These are phyloP conservation scores for Monosporozyma yasuniensis DNA, from an alignment of 805 yeast genomes.

Conservation along the genomic window DNA sequence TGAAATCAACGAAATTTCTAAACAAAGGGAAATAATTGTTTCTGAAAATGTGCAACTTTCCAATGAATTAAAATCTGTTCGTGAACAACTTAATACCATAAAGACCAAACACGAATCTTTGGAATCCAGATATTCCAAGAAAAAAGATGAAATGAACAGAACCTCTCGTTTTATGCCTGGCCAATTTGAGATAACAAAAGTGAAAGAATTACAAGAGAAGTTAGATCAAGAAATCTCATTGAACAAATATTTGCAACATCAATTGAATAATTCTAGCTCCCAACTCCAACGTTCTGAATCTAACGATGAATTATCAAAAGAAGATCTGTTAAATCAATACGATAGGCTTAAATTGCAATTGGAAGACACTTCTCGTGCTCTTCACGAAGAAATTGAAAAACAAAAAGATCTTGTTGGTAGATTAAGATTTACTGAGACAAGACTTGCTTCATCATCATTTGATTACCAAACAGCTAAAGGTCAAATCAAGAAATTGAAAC, in stretches of 20 bases:
- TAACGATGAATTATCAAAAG: constrained; percentile 9
- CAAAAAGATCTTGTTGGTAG: constrained; percentile 46
- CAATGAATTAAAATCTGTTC: constrained; percentile 22
- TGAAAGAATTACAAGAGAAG: constrained; percentile 32
- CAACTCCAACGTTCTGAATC: background rate
- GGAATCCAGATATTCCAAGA: constrained; percentile 14
- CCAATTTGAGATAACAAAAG: constrained; percentile 23
- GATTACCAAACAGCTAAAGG: constrained; percentile 44
- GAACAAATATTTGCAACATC: constrained; percentile 24
- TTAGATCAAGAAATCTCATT: constrained; percentile 26
- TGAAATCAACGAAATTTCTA: constrained; percentile 21
- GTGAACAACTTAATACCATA: constrained; percentile 19
- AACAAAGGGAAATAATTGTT: constrained; percentile 27
- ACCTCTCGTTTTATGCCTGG: background rate
- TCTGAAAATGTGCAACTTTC: constrained; percentile 23
- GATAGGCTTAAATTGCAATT: constrained; percentile 42
- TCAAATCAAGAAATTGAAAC: constrained; percentile 33
- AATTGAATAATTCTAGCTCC: constrained; percentile 5
- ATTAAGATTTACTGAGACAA: constrained; percentile 48
- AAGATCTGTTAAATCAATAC: constrained; percentile 20
- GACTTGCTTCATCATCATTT: constrained; percentile 56
- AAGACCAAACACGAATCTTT: constrained; percentile 23
- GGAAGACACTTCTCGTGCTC: constrained; percentile 41
- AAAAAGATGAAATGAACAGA: constrained; percentile 20
- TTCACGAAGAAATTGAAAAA: constrained; percentile 39